These are phyloP conservation scores for Fusarium proliferatum DNA, from an alignment of 2,329 filamentous ascomycete genomes.

Conservation along the genomic window DNA sequence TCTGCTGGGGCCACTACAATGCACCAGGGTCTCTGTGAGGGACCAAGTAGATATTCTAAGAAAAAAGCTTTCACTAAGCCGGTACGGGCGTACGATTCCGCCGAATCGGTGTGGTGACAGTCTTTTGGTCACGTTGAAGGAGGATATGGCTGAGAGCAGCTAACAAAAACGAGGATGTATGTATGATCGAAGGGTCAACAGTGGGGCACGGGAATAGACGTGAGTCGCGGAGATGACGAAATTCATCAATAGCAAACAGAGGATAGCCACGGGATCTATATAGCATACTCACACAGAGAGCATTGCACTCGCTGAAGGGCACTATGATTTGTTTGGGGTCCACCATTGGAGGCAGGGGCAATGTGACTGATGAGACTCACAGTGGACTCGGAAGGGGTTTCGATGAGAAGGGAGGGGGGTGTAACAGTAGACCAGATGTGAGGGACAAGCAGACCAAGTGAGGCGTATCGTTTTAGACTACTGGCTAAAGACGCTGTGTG, in stretches of 20 bases:
- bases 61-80: slow-evolving; percentile 37
- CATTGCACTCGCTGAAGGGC: slow-evolving; percentile 31
- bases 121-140: slow-evolving; percentile 39
- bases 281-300: slow-evolving; percentile 35
- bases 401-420: slow-evolving; percentile 33
- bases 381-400: slow-evolving; percentile 35
- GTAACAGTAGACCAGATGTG: slow-evolving; percentile 6
- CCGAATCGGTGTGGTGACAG: slow-evolving; percentile 42
- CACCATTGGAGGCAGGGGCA: slow-evolving; percentile 40
- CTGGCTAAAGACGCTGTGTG: slow-evolving; percentile 32
- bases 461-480: slow-evolving; percentile 42
- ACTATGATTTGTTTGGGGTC: slow-evolving; percentile 36
- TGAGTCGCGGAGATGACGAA: slow-evolving; percentile 43
- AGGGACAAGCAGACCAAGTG: slow-evolving; percentile 38
- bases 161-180: slow-evolving; percentile 23
- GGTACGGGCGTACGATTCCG: slow-evolving; percentile 40
- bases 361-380: slow-evolving; percentile 36
- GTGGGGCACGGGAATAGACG: slow-evolving; percentile 40
- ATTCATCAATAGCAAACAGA: slow-evolving; percentile 35
- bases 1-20: slow-evolving; percentile 52
- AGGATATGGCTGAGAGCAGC: slow-evolving; percentile 38
- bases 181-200: slow-evolving; percentile 22
- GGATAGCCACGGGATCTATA: slow-evolving; percentile 43
- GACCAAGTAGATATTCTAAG: slow-evolving; percentile 32
- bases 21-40: slow-evolving; percentile 54